These are phyloP conservation scores for Cyclotella kingstonii DNA, from an alignment of 108 stramenopile genomes.

Conservation along the genomic window DNA sequence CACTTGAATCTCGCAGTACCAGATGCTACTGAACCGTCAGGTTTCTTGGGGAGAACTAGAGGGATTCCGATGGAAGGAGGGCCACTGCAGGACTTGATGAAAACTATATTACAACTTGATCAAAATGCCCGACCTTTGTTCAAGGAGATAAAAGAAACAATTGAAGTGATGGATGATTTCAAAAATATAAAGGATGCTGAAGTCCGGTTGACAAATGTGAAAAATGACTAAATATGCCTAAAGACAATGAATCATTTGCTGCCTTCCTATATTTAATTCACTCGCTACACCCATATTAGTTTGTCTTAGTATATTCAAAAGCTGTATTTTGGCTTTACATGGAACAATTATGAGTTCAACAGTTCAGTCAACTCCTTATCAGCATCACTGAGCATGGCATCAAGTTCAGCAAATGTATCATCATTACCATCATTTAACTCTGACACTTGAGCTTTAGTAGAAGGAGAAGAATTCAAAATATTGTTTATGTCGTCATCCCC, in stretches of 20 bases:
- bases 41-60: background rate
- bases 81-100: conserved; percentile 12
- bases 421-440: conserved; percentile 27
- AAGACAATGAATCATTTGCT: no score
- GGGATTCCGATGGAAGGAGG: conserved; percentile 6
- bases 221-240: no score
- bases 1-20: conserved; percentile 13
- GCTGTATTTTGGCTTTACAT: no score
- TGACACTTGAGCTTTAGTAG: conserved; percentile 9
- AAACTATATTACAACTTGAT: conserved; percentile 13
- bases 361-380: conserved; percentile 80
- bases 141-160: conserved; percentile 7
- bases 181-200: background rate
- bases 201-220: background rate
- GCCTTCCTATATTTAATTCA: no score
- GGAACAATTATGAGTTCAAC: conserved; percentile 67
- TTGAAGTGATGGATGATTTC: conserved; percentile 14
- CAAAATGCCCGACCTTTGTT: conserved; percentile 17
- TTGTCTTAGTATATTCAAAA: no score
- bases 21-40: conserved; percentile 18
- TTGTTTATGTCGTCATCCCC: conserved; percentile 44
- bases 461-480: conserved; percentile 27
- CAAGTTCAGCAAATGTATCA: conserved; percentile 75
- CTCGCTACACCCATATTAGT: no score
- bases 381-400: conserved; percentile 81